phyloP scores from a whole-genome alignment of 148 eudicot genomes.

The Diospyros kaki region DNA sequence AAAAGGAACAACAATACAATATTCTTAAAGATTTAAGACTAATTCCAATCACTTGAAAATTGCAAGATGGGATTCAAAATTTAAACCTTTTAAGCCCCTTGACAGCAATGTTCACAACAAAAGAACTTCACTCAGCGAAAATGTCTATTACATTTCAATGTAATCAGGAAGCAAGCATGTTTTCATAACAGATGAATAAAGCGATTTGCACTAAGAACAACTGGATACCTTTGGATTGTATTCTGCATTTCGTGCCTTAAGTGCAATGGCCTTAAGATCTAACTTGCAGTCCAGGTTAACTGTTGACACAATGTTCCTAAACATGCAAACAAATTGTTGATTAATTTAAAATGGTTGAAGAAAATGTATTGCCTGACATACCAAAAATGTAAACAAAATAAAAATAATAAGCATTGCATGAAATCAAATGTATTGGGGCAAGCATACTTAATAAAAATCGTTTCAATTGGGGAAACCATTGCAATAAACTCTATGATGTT shows the following conservation, averaged over 20 bases:
- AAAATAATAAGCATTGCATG: not conserved
- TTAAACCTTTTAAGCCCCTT: not conserved
- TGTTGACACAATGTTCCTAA: constrained; percentile 78
- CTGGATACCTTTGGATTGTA: constrained; percentile 74
- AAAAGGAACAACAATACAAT: not conserved
- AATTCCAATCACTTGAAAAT: not conserved
- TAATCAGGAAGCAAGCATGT: not conserved
- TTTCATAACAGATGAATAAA: not conserved
- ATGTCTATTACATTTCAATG: too few relatives aligned
- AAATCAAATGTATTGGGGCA: not conserved
- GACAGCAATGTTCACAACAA: not conserved
- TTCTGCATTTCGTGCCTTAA: constrained; percentile 87
- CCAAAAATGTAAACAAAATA: constrained; percentile 1
- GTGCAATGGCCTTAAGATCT: constrained; percentile 78
- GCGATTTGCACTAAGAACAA: not conserved
- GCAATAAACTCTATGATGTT: too few relatives aligned
- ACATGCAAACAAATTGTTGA: not conserved
- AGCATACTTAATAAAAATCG: too few relatives aligned
- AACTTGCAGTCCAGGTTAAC: constrained; percentile 84
- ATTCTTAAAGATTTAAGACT: not conserved
- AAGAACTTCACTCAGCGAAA: not conserved
- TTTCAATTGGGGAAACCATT: too few relatives aligned
- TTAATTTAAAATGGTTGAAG: too few relatives aligned
- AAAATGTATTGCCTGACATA: too few relatives aligned
- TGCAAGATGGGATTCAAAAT: not conserved